Evolutionary conservation across 75 land plant genomes (phyloP).

Genomic region (Pinus albicaulis): DNA sequence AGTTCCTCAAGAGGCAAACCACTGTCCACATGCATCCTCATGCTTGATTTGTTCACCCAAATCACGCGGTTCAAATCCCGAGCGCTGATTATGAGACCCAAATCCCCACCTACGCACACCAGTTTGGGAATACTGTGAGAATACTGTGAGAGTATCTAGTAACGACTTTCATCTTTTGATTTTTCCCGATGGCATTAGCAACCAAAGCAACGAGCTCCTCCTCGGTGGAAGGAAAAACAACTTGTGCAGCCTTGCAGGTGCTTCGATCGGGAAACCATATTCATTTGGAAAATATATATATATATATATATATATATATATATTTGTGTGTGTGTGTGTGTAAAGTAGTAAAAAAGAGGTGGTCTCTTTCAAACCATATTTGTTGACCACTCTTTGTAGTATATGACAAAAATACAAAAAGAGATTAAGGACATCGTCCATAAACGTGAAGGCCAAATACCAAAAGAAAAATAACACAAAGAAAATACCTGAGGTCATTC

Average conservation of each 20-base stretch:
- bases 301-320: no score
- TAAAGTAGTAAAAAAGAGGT: no score
- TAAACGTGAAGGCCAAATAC: no score
- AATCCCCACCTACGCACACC: constrained; percentile 33
- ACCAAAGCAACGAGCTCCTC: constrained; percentile 26
- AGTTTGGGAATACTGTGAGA: constrained; percentile 52
- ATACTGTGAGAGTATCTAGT: constrained; percentile 31
- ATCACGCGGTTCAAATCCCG: constrained; percentile 9
- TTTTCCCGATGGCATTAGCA: constrained; percentile 20
- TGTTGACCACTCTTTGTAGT: no score
- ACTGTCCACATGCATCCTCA: constrained; percentile 20
- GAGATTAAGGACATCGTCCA: no score
- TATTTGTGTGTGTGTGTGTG: no score
- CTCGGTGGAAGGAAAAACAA: constrained; percentile 32
- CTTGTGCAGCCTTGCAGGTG: constrained; percentile 35
- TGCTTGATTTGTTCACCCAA: constrained; percentile 2
- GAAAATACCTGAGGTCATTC: no score
- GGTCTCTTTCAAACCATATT: no score
- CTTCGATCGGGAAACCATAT: constrained; percentile 45
- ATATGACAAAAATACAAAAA: no score
- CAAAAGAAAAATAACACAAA: no score
- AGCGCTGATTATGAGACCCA: constrained; percentile 36
- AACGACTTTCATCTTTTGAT: constrained; percentile 34
- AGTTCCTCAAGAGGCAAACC: constrained; percentile 12
- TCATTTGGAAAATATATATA: no score